These are phyloP conservation scores for Colletotrichum siamense DNA, from an alignment of 2,329 filamentous ascomycete species.

Conservation along the genomic window DNA sequence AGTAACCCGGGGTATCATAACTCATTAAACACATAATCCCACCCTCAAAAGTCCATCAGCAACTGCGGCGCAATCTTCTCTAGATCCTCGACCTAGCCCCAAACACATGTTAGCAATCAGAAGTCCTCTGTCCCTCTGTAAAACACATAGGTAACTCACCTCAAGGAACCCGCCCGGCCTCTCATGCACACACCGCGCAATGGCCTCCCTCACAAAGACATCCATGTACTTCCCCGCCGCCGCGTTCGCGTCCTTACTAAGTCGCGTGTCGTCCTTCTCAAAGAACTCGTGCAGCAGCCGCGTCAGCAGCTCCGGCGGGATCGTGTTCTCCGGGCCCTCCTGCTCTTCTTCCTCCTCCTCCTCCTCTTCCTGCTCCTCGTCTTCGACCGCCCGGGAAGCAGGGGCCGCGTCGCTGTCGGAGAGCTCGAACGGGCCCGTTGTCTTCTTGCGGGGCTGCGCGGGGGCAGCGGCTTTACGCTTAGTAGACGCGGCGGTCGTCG, in stretches of 20 bases:
- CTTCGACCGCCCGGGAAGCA: constrained; percentile 23
- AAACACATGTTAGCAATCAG: constrained; percentile 21
- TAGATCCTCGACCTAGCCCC: constrained; percentile 89
- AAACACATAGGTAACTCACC: constrained; percentile 50
- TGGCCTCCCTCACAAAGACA: constrained; percentile 87
- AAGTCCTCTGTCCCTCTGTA: neutral
- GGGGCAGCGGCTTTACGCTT: constrained; percentile 29
- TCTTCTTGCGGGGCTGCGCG: constrained; percentile 25
- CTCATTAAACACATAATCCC: neutral
- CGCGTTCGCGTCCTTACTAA: constrained; percentile 78
- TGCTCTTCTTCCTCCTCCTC: constrained; percentile 32
- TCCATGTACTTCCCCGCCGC: constrained; percentile 87
- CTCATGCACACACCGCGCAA: constrained; percentile 79
- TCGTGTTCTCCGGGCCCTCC: constrained; percentile 50
- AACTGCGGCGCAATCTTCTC: constrained; percentile 88
- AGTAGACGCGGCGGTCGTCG: neutral
- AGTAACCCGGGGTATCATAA: neutral
- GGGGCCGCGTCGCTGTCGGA: constrained; percentile 33
- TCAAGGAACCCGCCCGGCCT: constrained; percentile 75
- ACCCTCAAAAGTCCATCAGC: constrained; percentile 77
- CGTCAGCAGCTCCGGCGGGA: constrained; percentile 78
- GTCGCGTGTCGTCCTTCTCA: constrained; percentile 70
- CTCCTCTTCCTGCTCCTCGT: constrained; percentile 20
- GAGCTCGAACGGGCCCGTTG: constrained; percentile 37
- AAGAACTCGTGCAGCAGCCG: constrained; percentile 83